Conservation (phyloP, 257 asterid genomes). For the Cruciata laevipes region DNA sequence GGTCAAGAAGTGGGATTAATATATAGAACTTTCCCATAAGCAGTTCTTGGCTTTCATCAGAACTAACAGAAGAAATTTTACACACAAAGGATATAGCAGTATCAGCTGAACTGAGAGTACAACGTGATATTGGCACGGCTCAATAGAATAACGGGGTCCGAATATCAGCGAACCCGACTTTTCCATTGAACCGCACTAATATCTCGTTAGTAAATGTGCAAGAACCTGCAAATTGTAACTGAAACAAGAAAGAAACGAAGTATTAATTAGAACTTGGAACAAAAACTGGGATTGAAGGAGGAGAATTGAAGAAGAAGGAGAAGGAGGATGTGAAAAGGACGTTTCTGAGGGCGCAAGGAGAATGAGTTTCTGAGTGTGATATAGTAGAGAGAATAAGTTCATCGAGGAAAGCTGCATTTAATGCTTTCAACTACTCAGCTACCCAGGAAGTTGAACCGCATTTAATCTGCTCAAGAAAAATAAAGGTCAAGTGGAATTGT, state of each 20-base stretch:
- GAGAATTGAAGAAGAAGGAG: too few relatives aligned
- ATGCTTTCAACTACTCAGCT: background rate
- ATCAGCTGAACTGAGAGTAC: too few relatives aligned
- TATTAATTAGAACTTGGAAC: background rate
- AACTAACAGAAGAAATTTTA: too few relatives aligned
- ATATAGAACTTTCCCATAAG: too few relatives aligned
- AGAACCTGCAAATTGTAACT: too few relatives aligned
- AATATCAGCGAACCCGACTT: background rate
- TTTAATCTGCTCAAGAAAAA: background rate
- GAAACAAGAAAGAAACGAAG: background rate
- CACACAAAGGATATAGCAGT: too few relatives aligned
- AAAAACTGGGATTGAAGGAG: background rate
- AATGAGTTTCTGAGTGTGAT: background rate
- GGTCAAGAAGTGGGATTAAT: too few relatives aligned
- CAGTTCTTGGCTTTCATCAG: too few relatives aligned
- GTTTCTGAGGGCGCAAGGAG: background rate
- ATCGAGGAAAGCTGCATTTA: background rate
- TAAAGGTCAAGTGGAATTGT: background rate
- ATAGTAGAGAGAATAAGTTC: background rate
- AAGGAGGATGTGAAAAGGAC: background rate
- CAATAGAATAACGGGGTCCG: background rate
- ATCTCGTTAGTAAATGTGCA: background rate
- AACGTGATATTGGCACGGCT: constrained; percentile 1
- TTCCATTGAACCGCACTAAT: constrained; percentile 1
- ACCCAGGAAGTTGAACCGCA: background rate